Conservation (phyloP, 768 basidiomycete species). For the Termitomyces sp. region DNA sequence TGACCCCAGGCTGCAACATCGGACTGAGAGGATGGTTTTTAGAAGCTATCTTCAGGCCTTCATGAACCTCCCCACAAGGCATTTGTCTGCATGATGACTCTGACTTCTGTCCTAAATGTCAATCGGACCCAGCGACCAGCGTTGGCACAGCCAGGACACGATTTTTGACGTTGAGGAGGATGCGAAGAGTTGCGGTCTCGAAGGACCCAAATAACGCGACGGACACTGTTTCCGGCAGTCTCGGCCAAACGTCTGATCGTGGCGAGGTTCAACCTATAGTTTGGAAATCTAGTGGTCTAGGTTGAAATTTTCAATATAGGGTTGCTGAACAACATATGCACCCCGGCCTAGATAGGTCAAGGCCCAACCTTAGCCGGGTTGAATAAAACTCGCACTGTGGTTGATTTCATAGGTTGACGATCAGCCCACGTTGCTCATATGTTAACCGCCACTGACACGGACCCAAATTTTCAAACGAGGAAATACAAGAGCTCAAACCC, state of each 20-base stretch:
- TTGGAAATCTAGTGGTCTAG: too few species aligned
- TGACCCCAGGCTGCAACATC: too few species aligned
- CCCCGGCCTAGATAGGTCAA: too few species aligned
- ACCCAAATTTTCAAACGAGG: background rate
- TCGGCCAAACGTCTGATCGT: background rate
- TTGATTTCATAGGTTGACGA: too few species aligned
- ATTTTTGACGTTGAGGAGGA: background rate
- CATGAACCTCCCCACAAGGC: background rate
- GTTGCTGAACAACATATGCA: too few species aligned
- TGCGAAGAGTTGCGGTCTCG: background rate
- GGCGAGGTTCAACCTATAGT: too few species aligned
- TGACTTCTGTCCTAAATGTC: background rate
- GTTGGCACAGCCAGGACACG: background rate
- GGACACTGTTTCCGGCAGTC: background rate
- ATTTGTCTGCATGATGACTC: accelerated
- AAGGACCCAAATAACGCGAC: background rate
- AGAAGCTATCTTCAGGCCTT: background rate
- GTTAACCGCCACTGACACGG: background rate
- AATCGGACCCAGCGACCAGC: background rate
- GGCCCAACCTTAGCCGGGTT: too few species aligned
- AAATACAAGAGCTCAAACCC: background rate
- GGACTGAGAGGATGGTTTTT: too few species aligned
- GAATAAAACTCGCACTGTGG: too few species aligned
- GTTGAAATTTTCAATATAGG: too few species aligned
- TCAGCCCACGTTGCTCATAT: too few species aligned